Evolutionary conservation across 2,329 filamentous ascomycete genomes (phyloP).

Genomic region (Polychaeton citri): DNA sequence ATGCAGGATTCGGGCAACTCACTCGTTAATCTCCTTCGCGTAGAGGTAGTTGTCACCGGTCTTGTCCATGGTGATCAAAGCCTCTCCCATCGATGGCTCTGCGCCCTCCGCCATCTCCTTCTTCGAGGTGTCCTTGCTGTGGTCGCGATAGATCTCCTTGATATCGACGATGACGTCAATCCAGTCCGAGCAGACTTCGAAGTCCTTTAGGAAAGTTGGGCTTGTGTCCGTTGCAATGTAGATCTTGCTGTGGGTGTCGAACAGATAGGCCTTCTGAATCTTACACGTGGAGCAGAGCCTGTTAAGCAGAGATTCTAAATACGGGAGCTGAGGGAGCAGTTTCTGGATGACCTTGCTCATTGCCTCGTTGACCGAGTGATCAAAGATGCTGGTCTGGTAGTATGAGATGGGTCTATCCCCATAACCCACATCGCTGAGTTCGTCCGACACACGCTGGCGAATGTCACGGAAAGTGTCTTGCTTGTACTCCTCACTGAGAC

Average conservation of each 20-base stretch:
- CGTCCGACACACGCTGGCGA: conserved; percentile 89
- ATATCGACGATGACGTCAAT: conserved; percentile 98
- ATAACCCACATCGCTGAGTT: conserved; percentile 82
- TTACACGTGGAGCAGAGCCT: conserved; percentile 85
- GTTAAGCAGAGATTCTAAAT: conserved; percentile 85
- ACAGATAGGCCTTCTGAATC: conserved; percentile 96
- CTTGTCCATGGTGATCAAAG: conserved; percentile 48
- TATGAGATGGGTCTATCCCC: conserved; percentile 91
- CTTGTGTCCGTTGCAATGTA: conserved; percentile 95
- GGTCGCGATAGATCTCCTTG: conserved; percentile 85
- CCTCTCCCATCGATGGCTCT: conserved; percentile 33
- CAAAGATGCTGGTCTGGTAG: conserved; percentile 95
- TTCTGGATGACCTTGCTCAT: conserved; percentile 98
- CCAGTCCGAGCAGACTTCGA: conserved; percentile 97
- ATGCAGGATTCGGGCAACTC: conserved; percentile 16
- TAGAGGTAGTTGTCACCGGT: conserved; percentile 48
- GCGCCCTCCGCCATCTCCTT: conserved; percentile 6
- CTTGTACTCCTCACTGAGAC: conserved; percentile 92
- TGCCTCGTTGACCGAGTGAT: conserved; percentile 95
- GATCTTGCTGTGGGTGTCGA: conserved; percentile 95
- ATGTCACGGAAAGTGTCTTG: conserved; percentile 94
- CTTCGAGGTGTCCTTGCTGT: conserved; percentile 8
- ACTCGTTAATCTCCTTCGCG: conserved; percentile 54
- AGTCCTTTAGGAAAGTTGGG: conserved; percentile 86
- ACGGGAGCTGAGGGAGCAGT: conserved; percentile 82